These are phyloP conservation scores for Mariannaea elegans DNA, from an alignment of 2,329 filamentous ascomycete genomes.

Conservation along the genomic window DNA sequence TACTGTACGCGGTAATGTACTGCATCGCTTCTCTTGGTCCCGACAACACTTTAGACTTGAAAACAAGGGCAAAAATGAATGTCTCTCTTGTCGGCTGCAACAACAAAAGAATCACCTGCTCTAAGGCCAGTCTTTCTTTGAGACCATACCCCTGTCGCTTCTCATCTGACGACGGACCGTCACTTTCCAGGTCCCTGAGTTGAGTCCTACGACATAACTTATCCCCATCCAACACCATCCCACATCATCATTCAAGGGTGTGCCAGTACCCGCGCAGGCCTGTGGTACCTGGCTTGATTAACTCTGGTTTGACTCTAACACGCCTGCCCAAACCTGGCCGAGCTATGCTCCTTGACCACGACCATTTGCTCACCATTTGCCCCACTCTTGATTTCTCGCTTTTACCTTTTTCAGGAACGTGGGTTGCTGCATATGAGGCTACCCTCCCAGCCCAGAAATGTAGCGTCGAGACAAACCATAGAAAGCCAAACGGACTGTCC, in stretches of 20 bases:
- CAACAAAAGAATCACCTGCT: conserved; percentile 4
- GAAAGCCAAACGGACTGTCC: conserved; percentile 21
- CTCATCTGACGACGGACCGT: conserved; percentile 17
- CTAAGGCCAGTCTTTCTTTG: conserved; percentile 9
- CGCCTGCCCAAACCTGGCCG: conserved; percentile 13
- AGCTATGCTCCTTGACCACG: conserved; percentile 11
- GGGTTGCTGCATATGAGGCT: conserved; percentile 27
- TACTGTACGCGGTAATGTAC: background rate
- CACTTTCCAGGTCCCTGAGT: conserved; percentile 7
- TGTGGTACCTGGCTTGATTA: conserved; percentile 22
- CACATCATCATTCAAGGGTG: conserved; percentile 13
- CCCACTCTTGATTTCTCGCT: conserved; percentile 38
- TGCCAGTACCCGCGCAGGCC: conserved; percentile 15
- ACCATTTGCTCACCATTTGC: conserved; percentile 31
- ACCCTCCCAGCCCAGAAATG: conserved; percentile 4
- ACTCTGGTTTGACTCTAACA: conserved; percentile 17
- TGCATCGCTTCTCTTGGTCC: background rate
- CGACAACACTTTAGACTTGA: background rate
- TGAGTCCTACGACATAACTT: conserved; percentile 12
- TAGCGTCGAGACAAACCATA: conserved; percentile 4
- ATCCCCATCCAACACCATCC: conserved; percentile 15
- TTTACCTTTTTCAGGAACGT: conserved; percentile 36
- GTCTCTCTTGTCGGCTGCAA: conserved; percentile 1
- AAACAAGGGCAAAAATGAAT: background rate
- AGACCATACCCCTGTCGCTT: conserved; percentile 15